Evolutionary conservation across 352 stramenopile species (phyloP).

Genomic region (Blastocystis sp.): DNA sequence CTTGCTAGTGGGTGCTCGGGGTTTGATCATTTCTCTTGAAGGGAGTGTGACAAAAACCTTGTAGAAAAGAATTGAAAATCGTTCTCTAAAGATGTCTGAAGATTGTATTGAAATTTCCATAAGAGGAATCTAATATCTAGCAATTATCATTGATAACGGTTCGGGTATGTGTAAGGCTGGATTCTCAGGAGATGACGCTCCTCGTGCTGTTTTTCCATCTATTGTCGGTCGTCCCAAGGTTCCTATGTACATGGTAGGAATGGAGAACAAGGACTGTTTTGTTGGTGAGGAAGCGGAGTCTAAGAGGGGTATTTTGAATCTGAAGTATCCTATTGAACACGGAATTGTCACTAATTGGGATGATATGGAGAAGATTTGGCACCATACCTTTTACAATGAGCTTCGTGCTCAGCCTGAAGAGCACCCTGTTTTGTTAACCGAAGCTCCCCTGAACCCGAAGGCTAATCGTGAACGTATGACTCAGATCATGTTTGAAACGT

Average conservation of each 20-base stretch:
- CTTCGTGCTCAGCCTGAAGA: constrained; percentile 85
- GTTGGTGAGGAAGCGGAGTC: constrained; percentile 83
- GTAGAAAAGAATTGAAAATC: neutral
- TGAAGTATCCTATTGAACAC: constrained; percentile 95
- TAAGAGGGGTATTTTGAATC: constrained; percentile 83
- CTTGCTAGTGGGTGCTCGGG: neutral
- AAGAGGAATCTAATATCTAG: constrained; percentile 39
- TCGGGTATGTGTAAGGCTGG: constrained; percentile 97
- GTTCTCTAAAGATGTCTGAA: neutral
- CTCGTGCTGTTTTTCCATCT: constrained; percentile 84
- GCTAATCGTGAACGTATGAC: constrained; percentile 81
- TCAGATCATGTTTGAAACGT: constrained; percentile 97
- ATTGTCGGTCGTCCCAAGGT: constrained; percentile 77
- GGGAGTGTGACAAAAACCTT: neutral
- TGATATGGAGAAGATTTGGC: constrained; percentile 98
- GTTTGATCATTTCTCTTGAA: neutral
- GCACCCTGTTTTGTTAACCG: constrained; percentile 84
- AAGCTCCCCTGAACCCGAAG: constrained; percentile 78
- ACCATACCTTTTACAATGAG: constrained; percentile 98
- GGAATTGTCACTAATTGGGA: constrained; percentile 87
- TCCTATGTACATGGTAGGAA: constrained; percentile 89
- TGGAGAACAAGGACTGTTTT: constrained; percentile 87
- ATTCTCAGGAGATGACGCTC: constrained; percentile 90
- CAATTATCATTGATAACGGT: constrained; percentile 90
- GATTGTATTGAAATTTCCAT: neutral